A percentile compares a stretch with the other conserved stretches of the same genome.
phyloP scores from a whole-genome alignment of 73 alveolate genomes.

The Halteria grandinella region DNA sequence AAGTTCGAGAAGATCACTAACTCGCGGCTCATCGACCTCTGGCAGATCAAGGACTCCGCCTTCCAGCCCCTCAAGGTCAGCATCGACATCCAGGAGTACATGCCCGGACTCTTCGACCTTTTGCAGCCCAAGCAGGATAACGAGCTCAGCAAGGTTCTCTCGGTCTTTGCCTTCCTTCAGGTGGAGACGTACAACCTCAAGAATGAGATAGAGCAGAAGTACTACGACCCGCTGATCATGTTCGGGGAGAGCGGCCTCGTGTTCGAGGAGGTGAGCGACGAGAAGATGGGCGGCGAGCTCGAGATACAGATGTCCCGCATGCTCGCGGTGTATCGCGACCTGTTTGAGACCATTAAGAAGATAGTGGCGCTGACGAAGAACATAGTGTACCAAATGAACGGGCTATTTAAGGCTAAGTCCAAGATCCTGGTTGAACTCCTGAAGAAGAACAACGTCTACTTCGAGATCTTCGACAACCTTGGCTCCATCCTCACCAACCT shows the following conservation, averaged over 20 bases:
- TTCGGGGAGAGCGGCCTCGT: constrained; percentile 72
- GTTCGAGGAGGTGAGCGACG: constrained; percentile 71
- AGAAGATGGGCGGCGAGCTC: constrained; percentile 65
- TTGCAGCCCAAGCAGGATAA: constrained; percentile 36
- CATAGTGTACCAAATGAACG: constrained; percentile 76
- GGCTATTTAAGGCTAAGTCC: constrained; percentile 73
- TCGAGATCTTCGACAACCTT: constrained; percentile 75
- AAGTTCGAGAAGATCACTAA: constrained; percentile 62
- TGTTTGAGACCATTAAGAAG: constrained; percentile 76
- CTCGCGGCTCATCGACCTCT: constrained; percentile 34
- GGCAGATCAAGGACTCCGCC: constrained; percentile 33
- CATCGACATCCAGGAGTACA: constrained; percentile 22
- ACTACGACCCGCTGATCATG: constrained; percentile 64
- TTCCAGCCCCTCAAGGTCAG: constrained; percentile 35
- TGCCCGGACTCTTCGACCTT: constrained; percentile 60
- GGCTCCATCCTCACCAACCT: constrained; percentile 76
- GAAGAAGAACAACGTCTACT: constrained; percentile 73
- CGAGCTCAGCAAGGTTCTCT: constrained; percentile 39
- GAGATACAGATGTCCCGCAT: constrained; percentile 76
- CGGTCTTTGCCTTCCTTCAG: constrained; percentile 49
- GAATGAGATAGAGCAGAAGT: constrained; percentile 57
- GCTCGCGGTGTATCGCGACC: constrained; percentile 73
- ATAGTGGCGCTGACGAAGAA: constrained; percentile 74
- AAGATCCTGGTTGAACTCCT: constrained; percentile 67
- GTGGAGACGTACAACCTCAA: constrained; percentile 58